Evolutionary conservation across 805 yeast genomes (phyloP).

Genomic region (Kazachstania kunashirensis): DNA sequence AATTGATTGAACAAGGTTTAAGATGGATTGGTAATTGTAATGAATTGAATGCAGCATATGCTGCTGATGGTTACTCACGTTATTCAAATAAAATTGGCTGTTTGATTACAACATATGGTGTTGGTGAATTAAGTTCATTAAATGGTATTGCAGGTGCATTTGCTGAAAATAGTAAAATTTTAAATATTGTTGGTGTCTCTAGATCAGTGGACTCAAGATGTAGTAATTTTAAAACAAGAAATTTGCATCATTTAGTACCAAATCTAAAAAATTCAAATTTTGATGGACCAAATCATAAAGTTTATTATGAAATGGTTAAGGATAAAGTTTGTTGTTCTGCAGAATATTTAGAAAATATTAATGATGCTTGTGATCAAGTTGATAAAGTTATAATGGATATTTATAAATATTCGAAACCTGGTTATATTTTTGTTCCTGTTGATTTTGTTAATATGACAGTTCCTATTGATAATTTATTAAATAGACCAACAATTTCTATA

Average conservation of each 20-base stretch:
- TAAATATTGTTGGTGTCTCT: constrained; percentile 68
- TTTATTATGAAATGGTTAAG: constrained; percentile 54
- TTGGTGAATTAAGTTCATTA: constrained; percentile 78
- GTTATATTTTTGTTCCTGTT: constrained; percentile 68
- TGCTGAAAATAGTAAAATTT: constrained; percentile 69
- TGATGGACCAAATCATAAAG: constrained; percentile 51
- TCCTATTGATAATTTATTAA: constrained; percentile 11
- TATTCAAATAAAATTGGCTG: constrained; percentile 56
- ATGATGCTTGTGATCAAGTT: constrained; percentile 42
- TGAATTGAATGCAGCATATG: constrained; percentile 81
- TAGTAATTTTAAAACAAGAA: constrained; percentile 17
- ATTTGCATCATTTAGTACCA: constrained; percentile 56
- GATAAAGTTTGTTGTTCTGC: constrained; percentile 48
- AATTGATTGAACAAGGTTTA: constrained; percentile 26
- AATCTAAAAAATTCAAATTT: constrained; percentile 34
- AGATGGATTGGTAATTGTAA: constrained; percentile 80
- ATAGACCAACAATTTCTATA: constrained; percentile 11
- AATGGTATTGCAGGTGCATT: constrained; percentile 77
- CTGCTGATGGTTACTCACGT: constrained; percentile 84
- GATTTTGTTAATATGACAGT: constrained; percentile 45
- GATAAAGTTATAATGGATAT: constrained; percentile 57
- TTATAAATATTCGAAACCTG: constrained; percentile 59
- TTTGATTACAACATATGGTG: constrained; percentile 64
- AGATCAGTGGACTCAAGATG: constrained; percentile 7
- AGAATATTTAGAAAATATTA: constrained; percentile 38